phyloP scores from a whole-genome alignment of 2,329 filamentous ascomycete genomes.

The Curvularia sp. region DNA sequence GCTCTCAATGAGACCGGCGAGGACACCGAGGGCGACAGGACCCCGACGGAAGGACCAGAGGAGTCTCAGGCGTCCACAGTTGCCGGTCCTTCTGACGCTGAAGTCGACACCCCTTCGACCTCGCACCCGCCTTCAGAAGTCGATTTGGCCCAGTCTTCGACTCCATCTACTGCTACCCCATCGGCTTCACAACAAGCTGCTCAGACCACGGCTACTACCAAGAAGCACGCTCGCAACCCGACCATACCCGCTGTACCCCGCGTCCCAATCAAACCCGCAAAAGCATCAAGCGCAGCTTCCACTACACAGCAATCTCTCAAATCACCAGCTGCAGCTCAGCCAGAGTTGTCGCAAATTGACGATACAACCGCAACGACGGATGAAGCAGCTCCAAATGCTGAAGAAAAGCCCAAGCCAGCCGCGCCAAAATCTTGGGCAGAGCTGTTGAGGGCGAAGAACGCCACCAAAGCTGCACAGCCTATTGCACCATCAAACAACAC shows the following conservation, averaged over 20 bases:
- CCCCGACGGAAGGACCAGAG: constrained; percentile 51
- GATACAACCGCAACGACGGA: constrained; percentile 14
- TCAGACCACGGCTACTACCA: constrained; percentile 40
- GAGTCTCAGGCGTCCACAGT: constrained; percentile 56
- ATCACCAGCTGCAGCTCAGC: constrained; percentile 30
- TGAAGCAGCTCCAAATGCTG: constrained; percentile 28
- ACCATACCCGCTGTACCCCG: constrained; percentile 61
- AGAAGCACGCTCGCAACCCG: constrained; percentile 52
- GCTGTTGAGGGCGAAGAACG: constrained; percentile 64
- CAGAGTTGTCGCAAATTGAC: constrained; percentile 20
- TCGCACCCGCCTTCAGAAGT: constrained; percentile 66
- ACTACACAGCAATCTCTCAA: constrained; percentile 48
- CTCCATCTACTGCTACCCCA: constrained; percentile 61
- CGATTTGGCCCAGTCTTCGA: constrained; percentile 63
- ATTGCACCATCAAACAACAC: constrained; percentile 38
- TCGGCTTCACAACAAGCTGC: constrained; percentile 54
- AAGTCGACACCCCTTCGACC: constrained; percentile 64
- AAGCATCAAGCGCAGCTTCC: constrained; percentile 44
- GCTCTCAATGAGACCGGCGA: constrained; percentile 21
- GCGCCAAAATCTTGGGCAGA: constrained; percentile 71
- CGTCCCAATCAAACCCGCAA: constrained; percentile 57
- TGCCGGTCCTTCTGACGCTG: constrained; percentile 55
- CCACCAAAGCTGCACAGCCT: constrained; percentile 39
- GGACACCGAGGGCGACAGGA: constrained; percentile 37
- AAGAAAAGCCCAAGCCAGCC: constrained; percentile 56